Conservation (phyloP, 768 basidiomycete genomes). For the Amanita jacksonii region DNA sequence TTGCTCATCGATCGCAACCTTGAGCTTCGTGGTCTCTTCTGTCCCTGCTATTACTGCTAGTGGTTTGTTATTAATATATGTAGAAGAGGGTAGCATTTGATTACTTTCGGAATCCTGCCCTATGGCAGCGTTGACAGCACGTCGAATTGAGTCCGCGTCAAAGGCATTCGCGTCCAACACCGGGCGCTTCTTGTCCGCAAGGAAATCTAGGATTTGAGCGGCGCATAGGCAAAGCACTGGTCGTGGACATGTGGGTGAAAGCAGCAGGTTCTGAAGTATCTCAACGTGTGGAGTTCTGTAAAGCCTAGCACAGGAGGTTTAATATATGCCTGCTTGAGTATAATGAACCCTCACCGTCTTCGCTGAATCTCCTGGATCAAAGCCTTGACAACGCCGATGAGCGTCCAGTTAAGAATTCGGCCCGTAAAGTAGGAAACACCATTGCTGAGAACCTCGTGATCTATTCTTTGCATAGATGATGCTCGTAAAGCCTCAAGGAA, state of each 20-base stretch:
- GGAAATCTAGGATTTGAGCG: constrained; percentile 36
- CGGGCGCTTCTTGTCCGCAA: constrained; percentile 30
- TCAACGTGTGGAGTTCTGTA: constrained; percentile 43
- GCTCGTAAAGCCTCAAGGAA: constrained; percentile 53
- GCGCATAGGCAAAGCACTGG: constrained; percentile 60
- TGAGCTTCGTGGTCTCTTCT: neutral
- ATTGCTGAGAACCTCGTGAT: constrained; percentile 58
- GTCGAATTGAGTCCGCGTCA: constrained; percentile 29
- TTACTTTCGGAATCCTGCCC: constrained; percentile 28
- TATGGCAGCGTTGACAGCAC: constrained; percentile 28
- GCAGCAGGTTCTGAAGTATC: constrained; percentile 56
- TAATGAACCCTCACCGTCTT: constrained; percentile 32
- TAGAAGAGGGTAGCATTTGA: neutral
- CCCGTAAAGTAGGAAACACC: constrained; percentile 73
- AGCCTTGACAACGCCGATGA: constrained; percentile 61
- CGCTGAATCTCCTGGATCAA: constrained; percentile 52
- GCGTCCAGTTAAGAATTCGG: constrained; percentile 69
- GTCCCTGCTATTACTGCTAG: neutral
- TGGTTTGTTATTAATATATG: neutral
- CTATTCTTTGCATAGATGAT: constrained; percentile 43
- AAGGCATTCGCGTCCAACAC: constrained; percentile 17
- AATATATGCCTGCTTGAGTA: constrained; percentile 1
- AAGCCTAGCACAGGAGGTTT: constrained; percentile 29
- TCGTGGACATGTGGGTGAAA: constrained; percentile 54
- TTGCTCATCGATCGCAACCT: constrained; percentile 26